These are phyloP conservation scores for Penicillium bovifimosum DNA, from an alignment of 495 filamentous ascomycete genomes.

Conservation along the genomic window DNA sequence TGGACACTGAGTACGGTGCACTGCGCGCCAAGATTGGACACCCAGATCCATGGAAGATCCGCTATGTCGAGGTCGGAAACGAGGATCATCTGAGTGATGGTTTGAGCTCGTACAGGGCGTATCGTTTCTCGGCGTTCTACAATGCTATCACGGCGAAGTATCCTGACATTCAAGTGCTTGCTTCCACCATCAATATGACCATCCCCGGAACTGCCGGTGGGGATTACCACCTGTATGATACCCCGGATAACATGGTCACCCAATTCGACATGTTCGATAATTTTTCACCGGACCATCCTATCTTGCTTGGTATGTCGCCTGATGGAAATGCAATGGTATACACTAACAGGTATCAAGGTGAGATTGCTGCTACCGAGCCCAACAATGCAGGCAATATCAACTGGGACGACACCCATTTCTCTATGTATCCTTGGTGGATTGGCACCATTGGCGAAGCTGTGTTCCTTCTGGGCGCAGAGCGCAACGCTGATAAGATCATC, in stretches of 20 bases:
- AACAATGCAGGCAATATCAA: slow-evolving; percentile 26
- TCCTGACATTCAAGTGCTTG: slow-evolving; percentile 43
- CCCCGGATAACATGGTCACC: slow-evolving; percentile 44
- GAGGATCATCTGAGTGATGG: slow-evolving; percentile 47
- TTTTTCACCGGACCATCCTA: slow-evolving; percentile 32
- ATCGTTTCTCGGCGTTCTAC: slow-evolving; percentile 42
- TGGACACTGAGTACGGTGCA: slow-evolving; percentile 36
- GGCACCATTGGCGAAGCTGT: slow-evolving; percentile 58
- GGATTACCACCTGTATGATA: slow-evolving; percentile 48
- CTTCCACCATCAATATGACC: slow-evolving; percentile 37
- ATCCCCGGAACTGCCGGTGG: slow-evolving; percentile 34
- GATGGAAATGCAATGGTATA: background rate
- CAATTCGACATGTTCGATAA: slow-evolving; percentile 54
- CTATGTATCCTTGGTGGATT: slow-evolving; percentile 47
- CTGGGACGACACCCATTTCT: slow-evolving; percentile 28
- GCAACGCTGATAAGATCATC: slow-evolving; percentile 52
- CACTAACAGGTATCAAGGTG: slow-evolving; percentile 23
- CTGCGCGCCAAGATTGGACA: slow-evolving; percentile 44
- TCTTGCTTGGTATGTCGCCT: slow-evolving; percentile 41
- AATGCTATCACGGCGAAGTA: slow-evolving; percentile 47
- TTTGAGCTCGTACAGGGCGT: slow-evolving; percentile 32
- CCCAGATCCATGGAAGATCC: slow-evolving; percentile 42
- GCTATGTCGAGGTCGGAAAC: slow-evolving; percentile 51
- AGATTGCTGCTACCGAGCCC: slow-evolving; percentile 47
- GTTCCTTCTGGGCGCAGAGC: slow-evolving; percentile 59